Evolutionary conservation across 2,329 filamentous ascomycete species (phyloP).

Genomic region (Penicillium concentricum): DNA sequence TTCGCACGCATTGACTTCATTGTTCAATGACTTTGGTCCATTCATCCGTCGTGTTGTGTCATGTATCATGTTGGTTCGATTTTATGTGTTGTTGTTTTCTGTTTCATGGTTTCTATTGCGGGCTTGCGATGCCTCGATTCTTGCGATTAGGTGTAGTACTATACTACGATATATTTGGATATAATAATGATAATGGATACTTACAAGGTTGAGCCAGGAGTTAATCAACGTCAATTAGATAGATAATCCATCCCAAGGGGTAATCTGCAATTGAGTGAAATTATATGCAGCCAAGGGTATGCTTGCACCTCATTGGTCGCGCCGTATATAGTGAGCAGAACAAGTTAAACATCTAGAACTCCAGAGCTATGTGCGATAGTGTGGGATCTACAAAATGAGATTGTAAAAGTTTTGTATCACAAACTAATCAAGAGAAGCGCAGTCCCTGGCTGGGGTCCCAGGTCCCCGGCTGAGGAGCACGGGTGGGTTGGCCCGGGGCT

Average conservation of each 20-base stretch:
- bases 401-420: background rate
- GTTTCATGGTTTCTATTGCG: background rate
- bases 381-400: background rate
- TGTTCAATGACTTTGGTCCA: background rate
- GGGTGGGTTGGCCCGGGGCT: constrained; percentile 15
- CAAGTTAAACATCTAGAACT: background rate
- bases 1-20: background rate
- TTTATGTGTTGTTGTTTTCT: background rate
- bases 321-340: background rate
- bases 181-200: background rate
- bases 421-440: constrained; percentile 48
- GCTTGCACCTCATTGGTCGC: background rate
- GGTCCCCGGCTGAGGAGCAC: constrained; percentile 38
- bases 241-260: background rate
- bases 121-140: background rate
- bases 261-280: background rate
- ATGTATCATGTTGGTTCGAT: background rate
- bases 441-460: constrained; percentile 63
- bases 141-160: background rate
- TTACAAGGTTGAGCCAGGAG: background rate
- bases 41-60: background rate
- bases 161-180: background rate
- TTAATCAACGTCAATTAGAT: background rate
- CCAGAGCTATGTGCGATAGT: background rate
- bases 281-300: background rate